A percentile compares a stretch with the other conserved stretches of the same genome.
phyloP scores from a whole-genome alignment of 805 yeast genomes.

The Pichia deserticola region DNA sequence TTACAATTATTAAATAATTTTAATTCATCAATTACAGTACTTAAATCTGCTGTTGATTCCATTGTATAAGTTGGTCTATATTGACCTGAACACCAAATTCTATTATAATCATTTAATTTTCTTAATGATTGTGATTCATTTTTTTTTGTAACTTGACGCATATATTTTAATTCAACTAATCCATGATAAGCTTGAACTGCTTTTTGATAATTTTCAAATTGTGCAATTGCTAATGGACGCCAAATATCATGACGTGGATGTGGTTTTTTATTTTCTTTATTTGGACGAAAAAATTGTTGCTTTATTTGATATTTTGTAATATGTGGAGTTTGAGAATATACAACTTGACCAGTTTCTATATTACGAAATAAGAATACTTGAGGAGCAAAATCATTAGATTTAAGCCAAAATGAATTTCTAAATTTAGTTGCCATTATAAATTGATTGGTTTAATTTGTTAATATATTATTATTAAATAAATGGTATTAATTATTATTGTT shows the following conservation, averaged over 20 bases:
- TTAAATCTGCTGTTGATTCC: slow-evolving; percentile 83
- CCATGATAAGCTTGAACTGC: slow-evolving; percentile 72
- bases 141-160: slow-evolving; percentile 56
- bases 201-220: slow-evolving; percentile 48
- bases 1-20: slow-evolving; percentile 33
- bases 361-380: slow-evolving; percentile 79
- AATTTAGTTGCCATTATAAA: slow-evolving; percentile 32
- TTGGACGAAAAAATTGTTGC: slow-evolving; percentile 69
- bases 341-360: slow-evolving; percentile 81
- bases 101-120: slow-evolving; percentile 65
- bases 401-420: slow-evolving; percentile 53
- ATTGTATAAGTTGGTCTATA: slow-evolving; percentile 86
- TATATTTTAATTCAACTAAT: slow-evolving; percentile 62
- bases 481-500: too few relatives aligned
- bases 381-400: slow-evolving; percentile 62
- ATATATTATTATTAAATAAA: too few relatives aligned
- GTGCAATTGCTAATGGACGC: slow-evolving; percentile 84
- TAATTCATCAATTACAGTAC: slow-evolving; percentile 60
- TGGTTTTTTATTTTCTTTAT: slow-evolving; percentile 85
- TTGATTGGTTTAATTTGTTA: background rate
- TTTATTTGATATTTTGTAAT: slow-evolving; percentile 48
- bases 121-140: slow-evolving; percentile 62
- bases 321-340: slow-evolving; percentile 78
- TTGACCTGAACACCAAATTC: slow-evolving; percentile 81
- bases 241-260: slow-evolving; percentile 77